Base-by-base conservation (phyloP, 2,329 filamentous ascomycete species). In the Penicillium sp. region DNA sequence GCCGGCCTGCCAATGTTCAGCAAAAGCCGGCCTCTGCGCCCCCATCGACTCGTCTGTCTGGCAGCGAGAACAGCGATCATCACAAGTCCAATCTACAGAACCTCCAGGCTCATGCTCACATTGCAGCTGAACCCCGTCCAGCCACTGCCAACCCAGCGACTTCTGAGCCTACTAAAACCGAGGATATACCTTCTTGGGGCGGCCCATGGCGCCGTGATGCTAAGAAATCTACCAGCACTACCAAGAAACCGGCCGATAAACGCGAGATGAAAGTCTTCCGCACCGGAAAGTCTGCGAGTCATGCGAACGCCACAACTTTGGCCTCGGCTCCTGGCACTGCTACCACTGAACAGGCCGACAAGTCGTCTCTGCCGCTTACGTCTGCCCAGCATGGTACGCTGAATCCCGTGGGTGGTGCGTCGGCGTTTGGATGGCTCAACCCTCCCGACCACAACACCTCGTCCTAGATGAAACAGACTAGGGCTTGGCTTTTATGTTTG, bases 401-500 rank as follows among this genome's bases (percentile, higher is more conserved):
- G 33, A 97, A 97, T 69, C 93, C 94, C 0, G 84, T 96, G 19
- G 93, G 93, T 9, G 90, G 90, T n/a, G 93, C 90, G 15, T 94
- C 91, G 57, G 93, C 93, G 3, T 97, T 97, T 77, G 88, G 90
- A 13, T 97, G 92, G 92, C 87, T 97, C 79, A 93, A 89, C 61
- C 65, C 73, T 21, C 65, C 66, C 13, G 72, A 49, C 65, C 67
- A 44, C 55, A 34, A 50, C 52, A 25, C 59, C 55, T 54, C 62
- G 57, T 43, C 54, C 60, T 64, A 65, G 65, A 58, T 69, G 65
- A 63, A 66, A 67, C 38, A 66, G 1, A 64, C 65, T 63, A 69
- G 61, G 50, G 50, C 33, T n/a, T 49, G 55, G 40, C 9, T 41
- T 50, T 48, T 47, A 46, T 38, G 50, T 55, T 50, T 47, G 39